Conservation (phyloP, 768 basidiomycete species). For the Boletus pseudopeckii region DNA sequence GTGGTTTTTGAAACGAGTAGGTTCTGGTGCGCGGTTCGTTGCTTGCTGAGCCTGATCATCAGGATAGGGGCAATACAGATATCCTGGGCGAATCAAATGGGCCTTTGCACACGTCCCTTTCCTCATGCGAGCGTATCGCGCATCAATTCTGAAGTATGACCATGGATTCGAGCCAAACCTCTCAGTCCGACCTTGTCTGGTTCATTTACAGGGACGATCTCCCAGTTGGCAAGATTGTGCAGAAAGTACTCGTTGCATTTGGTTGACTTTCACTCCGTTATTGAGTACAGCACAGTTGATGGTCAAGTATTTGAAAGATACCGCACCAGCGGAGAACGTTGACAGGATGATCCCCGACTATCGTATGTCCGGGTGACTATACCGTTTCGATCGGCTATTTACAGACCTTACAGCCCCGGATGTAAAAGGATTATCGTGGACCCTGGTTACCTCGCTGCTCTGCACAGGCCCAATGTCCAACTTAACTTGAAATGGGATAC, state of each 20-base stretch:
- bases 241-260: background rate
- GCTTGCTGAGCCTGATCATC: background rate
- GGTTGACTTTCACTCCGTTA: background rate
- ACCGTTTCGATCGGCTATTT: background rate
- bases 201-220: background rate
- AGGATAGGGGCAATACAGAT: background rate
- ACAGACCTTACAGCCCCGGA: slow-evolving; percentile 38
- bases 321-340: background rate
- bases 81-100: background rate
- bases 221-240: background rate
- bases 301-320: background rate
- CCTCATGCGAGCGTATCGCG: slow-evolving; percentile 35
- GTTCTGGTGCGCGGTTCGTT: slow-evolving; percentile 32
- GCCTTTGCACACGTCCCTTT: slow-evolving; percentile 2
- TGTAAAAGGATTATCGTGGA: slow-evolving; percentile 59
- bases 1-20: slow-evolving; percentile 38
- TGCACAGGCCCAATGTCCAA: slow-evolving; percentile 47
- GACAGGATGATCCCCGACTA: slow-evolving; percentile 1
- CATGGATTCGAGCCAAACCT: background rate
- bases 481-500: slow-evolving; percentile 35
- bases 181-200: background rate
- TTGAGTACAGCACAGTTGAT: background rate
- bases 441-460: slow-evolving; percentile 43
- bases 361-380: background rate
- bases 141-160: slow-evolving; percentile 25